Percentiles rank a stretch among this genome's conserved stretches.
phyloP scores from a whole-genome alignment of 805 yeast species.

The Priceomyces haplophilus region DNA sequence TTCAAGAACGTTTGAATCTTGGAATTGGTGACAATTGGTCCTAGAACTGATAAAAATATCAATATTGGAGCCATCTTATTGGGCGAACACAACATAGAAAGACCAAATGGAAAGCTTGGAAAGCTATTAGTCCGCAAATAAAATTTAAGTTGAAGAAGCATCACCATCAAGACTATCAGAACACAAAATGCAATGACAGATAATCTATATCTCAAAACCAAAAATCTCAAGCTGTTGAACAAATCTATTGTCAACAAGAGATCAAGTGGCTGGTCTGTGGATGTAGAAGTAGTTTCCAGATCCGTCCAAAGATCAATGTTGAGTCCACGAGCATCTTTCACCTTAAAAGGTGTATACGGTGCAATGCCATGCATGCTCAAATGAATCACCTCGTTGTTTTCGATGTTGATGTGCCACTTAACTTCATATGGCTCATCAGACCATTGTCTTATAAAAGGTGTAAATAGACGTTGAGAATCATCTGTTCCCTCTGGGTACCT shows the following conservation, averaged over 20 bases:
- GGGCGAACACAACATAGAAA: slow-evolving; percentile 25
- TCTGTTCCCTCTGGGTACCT: slow-evolving; percentile 8
- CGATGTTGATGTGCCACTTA: slow-evolving; percentile 68
- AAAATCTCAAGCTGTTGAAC: slow-evolving; percentile 57
- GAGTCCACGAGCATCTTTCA: slow-evolving; percentile 24
- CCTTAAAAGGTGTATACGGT: slow-evolving; percentile 59
- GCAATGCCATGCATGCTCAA: slow-evolving; percentile 61
- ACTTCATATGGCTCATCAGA: slow-evolving; percentile 65
- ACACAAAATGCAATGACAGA: slow-evolving; percentile 70
- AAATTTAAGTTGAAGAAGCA: slow-evolving; percentile 52
- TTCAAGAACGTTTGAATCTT: slow-evolving; percentile 38
- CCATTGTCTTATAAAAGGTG: slow-evolving; percentile 69
- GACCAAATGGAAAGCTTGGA: slow-evolving; percentile 34
- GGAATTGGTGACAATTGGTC: slow-evolving; percentile 33
- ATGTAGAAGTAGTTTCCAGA: slow-evolving; percentile 29
- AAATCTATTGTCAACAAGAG: slow-evolving; percentile 49
- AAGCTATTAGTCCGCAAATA: slow-evolving; percentile 34
- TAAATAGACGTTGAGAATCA: slow-evolving; percentile 29
- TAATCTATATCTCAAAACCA: slow-evolving; percentile 75
- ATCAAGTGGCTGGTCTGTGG: slow-evolving; percentile 28
- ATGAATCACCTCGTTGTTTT: slow-evolving; percentile 21
- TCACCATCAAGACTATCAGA: slow-evolving; percentile 49
- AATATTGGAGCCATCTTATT: slow-evolving; percentile 22
- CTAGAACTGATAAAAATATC: slow-evolving; percentile 30
- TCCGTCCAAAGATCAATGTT: slow-evolving; percentile 50